phyloP scores from a whole-genome alignment of 495 filamentous ascomycete genomes.

The Xylaria cubensis region DNA sequence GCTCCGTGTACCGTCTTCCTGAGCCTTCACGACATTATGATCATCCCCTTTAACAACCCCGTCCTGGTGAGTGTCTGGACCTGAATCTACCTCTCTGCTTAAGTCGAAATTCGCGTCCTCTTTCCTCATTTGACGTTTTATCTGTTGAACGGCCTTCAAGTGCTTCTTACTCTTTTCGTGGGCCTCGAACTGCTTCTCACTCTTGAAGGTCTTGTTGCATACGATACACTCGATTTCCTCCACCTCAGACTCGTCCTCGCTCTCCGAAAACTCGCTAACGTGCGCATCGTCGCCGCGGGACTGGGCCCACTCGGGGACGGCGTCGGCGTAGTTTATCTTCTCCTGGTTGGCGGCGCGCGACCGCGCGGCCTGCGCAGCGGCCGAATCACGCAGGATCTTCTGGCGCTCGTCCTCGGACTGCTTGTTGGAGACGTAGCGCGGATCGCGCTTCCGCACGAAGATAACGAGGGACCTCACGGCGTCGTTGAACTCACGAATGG shows the following conservation, averaged over 20 bases:
- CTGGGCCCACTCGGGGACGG: conserved; percentile 80
- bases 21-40: conserved; percentile 1
- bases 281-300: conserved; percentile 55
- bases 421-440: conserved; percentile 70
- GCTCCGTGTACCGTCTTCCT: background rate
- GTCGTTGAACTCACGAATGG: conserved; percentile 88
- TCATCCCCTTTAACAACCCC: background rate
- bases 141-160: conserved; percentile 77
- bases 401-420: conserved; percentile 83
- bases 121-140: conserved; percentile 81
- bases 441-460: conserved; percentile 93
- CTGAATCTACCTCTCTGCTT: conserved; percentile 32
- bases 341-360: conserved; percentile 81
- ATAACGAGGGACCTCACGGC: conserved; percentile 84
- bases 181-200: conserved; percentile 87
- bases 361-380: conserved; percentile 82
- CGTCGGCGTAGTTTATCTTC: conserved; percentile 66
- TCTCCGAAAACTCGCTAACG: conserved; percentile 49
- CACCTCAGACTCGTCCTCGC: conserved; percentile 62
- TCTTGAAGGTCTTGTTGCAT: conserved; percentile 92
- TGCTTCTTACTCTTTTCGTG: conserved; percentile 98
- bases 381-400: conserved; percentile 76
- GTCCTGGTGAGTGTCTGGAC: background rate
- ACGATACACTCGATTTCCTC: conserved; percentile 86
- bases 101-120: conserved; percentile 71